Base-by-base conservation (phyloP, 1,284 basidiomycete species). In the Malassezia restricta region DNA sequence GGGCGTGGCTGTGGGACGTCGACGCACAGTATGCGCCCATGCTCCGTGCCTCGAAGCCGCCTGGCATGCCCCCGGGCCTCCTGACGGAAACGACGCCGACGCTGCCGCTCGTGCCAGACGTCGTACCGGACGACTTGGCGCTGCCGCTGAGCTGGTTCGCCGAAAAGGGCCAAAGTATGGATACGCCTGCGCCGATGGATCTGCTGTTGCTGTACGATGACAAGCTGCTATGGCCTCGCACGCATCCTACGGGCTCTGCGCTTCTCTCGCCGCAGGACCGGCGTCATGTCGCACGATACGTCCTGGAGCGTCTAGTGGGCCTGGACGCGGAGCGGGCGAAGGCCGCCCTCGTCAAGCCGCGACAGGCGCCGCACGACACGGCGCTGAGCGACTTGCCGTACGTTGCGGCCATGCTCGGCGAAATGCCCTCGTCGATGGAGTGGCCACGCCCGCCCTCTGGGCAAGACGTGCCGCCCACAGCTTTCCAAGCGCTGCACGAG, bases 1-100 rank as follows among this genome's bases (percentile, higher is more conserved):
- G 53, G 53, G 48, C 44, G 9, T 55, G 53, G 53, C 42, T 33
- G 38, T 55, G 53, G 53, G 48, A 55, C 24, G 49, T 55, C 4
- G 53, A 55, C 29, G 32, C n/a, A 17, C 53, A 55, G 39, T 28
- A 12, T 4, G 47, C 48, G 9, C 42, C 53, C 12, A 27, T 35
- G 11, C 37, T 54, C 27, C 43, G 31, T 24, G 53, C 52, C 9
- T 54, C 47, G 6, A 8, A 11, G 17, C 47, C 53, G 8, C 3
- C 45, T 8, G 20, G 42, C 8, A 3, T 38, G 12, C 28, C 15
- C 3, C 6, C 40, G 8, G 53, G 53, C 29, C 24, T 55, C 15
- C 33, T 55, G 8, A 35, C 33, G 4, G 42, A 55, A 27, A 47
- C 53, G n/a, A 14, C 30, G 12, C 39, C 40, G 12, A 33, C 30